These are phyloP conservation scores for Filosporella fistucella DNA, from an alignment of 495 filamentous ascomycete species.

Conservation along the genomic window DNA sequence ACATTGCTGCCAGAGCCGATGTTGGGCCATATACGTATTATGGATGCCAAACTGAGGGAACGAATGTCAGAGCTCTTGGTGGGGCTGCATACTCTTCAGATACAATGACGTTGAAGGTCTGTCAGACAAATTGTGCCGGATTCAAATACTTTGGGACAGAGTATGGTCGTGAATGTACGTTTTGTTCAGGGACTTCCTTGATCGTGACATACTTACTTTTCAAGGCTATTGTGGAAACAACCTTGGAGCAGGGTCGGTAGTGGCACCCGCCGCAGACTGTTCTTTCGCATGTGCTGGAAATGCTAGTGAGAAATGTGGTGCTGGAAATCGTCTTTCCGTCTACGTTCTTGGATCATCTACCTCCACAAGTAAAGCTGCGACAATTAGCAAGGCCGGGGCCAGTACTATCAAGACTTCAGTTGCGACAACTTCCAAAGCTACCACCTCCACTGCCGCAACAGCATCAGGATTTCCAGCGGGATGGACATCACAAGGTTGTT, in stretches of 20 bases:
- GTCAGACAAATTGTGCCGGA: slow-evolving; percentile 39
- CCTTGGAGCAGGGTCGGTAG: slow-evolving; percentile 13
- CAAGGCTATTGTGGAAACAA: slow-evolving; percentile 26
- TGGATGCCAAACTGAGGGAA: slow-evolving; percentile 44
- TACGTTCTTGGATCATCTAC: slow-evolving; percentile 22
- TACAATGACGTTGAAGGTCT: slow-evolving; percentile 43
- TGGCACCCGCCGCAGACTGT: slow-evolving; percentile 20
- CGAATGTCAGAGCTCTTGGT: slow-evolving; percentile 24
- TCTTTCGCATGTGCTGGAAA: slow-evolving; percentile 27
- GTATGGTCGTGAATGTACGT: slow-evolving; percentile 44
- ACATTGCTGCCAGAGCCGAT: too few relatives aligned
- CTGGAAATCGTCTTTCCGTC: slow-evolving; percentile 36
- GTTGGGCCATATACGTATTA: too few relatives aligned
- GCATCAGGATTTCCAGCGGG: slow-evolving; percentile 1
- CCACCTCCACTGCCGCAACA: slow-evolving; percentile 34
- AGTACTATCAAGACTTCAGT: slow-evolving; percentile 5
- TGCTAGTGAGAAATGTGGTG: slow-evolving; percentile 26
- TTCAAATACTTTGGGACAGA: slow-evolving; percentile 43
- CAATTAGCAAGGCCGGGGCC: slow-evolving; percentile 29
- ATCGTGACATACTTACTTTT: not conserved
- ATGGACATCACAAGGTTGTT: slow-evolving; percentile 6
- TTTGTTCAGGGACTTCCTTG: not conserved
- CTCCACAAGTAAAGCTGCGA: slow-evolving; percentile 26
- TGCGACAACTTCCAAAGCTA: slow-evolving; percentile 15
- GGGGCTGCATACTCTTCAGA: slow-evolving; percentile 32